Base-by-base conservation (phyloP, 2,329 filamentous ascomycete genomes). In the Pseudomassariella vexata region DNA sequence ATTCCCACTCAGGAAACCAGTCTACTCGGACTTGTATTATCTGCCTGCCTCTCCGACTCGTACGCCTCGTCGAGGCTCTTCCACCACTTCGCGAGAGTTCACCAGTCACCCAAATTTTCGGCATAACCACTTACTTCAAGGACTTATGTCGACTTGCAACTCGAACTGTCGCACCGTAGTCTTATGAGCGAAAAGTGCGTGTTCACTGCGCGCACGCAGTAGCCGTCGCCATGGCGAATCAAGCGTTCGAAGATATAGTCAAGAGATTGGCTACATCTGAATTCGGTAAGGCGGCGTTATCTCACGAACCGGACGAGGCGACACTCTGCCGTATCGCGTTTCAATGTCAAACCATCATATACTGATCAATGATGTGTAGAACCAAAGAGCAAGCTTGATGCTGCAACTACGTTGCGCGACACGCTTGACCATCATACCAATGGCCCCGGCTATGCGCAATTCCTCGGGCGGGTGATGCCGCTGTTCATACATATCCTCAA, bases 391-490 rank as follows among this genome's bases (percentile, higher is more conserved):
- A 94, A 89, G 65, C 75, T 84, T 40, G 85, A 87, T 50, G 79
- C 88, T 42, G 87, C 90, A 40, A 79, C 82, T 32, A 83, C 89
- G 44, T 70, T 98, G 50, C 86, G 92, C 55, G 94, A 99, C 62
- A 87, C 76, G 49, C 80, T 96, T 46, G 94, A 98, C 44, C 75
- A 87, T 51, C 94, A 92, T 65, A 87, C 83, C 34, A 78, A 76
- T 50, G 81, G 85, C 32, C 70, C 75, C 34, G 79, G 79, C 48
- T 98, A 96, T 57, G 63, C 76, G 18, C 70, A 75, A 30, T 96
- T 98, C 56, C 71, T 98, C 38, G 77, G 85, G 53, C 85, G 85
- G 60, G 71, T 95, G 50, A 83, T 96, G 65, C 92, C 92, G 23
- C 77, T 94, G 20, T 92, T 96, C 62, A 76, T 92, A 54, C 79